Percentiles rank a stretch among this genome's conserved stretches.
phyloP scores from a whole-genome alignment of 108 stramenopile genomes.

The Seminavis robusta region DNA sequence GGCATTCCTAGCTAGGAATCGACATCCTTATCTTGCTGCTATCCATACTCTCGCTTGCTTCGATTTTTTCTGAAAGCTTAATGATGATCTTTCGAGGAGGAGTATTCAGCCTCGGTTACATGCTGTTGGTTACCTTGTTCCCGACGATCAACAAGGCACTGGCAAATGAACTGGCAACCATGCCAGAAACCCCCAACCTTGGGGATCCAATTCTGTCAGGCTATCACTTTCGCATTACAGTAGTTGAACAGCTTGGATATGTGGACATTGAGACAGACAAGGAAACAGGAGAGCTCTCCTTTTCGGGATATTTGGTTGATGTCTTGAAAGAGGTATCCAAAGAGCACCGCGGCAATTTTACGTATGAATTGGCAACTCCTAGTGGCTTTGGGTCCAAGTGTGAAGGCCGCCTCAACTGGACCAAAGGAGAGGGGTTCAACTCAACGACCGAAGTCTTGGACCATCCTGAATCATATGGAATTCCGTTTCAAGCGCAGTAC shows the following conservation, averaged over 20 bases:
- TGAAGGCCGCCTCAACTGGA: not conserved
- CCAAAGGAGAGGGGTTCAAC: too few relatives aligned
- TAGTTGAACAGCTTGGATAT: slow-evolving; percentile 19
- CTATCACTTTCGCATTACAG: slow-evolving; percentile 25
- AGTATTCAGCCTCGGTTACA: too few relatives aligned
- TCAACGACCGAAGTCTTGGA: too few relatives aligned
- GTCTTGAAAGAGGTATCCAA: slow-evolving; percentile 8
- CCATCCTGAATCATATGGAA: slow-evolving; percentile 1
- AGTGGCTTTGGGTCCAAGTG: slow-evolving; percentile 25
- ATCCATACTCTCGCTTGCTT: too few relatives aligned
- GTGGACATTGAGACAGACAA: slow-evolving; percentile 20
- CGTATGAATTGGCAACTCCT: slow-evolving; percentile 20
- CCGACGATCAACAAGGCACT: too few relatives aligned
- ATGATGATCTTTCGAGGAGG: too few relatives aligned
- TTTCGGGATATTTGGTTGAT: slow-evolving; percentile 16
- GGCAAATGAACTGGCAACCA: too few relatives aligned
- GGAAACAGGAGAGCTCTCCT: not conserved
- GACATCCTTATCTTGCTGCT: too few relatives aligned
- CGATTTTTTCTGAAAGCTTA: too few relatives aligned
- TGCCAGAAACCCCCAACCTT: too few relatives aligned
- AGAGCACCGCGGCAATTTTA: slow-evolving; percentile 18
- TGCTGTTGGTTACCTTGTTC: too few relatives aligned
- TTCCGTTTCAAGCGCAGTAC: slow-evolving; percentile 18
- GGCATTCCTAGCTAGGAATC: too few relatives aligned
- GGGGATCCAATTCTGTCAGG: slow-evolving; percentile 22